Evolutionary conservation across 148 eudicot species (phyloP).

Genomic region (Chenopodium album): DNA sequence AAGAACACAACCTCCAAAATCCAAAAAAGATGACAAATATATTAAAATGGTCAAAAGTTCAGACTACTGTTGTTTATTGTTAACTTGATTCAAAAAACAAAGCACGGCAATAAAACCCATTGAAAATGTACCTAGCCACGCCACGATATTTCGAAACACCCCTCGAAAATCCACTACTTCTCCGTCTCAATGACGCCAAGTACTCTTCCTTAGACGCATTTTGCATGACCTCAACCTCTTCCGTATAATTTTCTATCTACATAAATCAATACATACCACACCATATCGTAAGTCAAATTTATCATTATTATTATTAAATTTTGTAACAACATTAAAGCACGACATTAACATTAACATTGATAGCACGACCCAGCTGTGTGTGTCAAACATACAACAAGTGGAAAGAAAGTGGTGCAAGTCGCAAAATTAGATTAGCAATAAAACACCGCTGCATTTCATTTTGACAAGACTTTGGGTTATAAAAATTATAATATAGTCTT

Average conservation of each 20-base stretch:
- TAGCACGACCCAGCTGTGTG: neutral
- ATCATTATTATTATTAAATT: neutral
- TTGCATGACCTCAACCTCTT: constrained; percentile 77
- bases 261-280: neutral
- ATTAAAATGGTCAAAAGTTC: too few species aligned
- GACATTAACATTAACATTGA: neutral
- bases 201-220: constrained; percentile 72
- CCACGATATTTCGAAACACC: constrained; percentile 97
- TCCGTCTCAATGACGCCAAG: constrained; percentile 70
- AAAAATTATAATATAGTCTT: neutral
- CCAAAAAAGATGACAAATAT: too few species aligned
- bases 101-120: neutral
- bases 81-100: neutral
- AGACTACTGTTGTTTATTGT: too few species aligned
- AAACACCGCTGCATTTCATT: neutral
- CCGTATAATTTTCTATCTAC: constrained; percentile 62
- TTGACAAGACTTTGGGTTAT: constrained; percentile 16
- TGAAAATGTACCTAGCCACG: constrained; percentile 64
- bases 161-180: constrained; percentile 88
- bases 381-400: constrained; percentile 18
- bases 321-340: neutral
- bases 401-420: constrained; percentile 16
- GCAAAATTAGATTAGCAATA: constrained; percentile 22
- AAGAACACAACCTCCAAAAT: neutral
- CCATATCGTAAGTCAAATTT: neutral